These are phyloP conservation scores for Trichaptum fuscoviolaceum DNA, from an alignment of 768 basidiomycete genomes.

Conservation along the genomic window DNA sequence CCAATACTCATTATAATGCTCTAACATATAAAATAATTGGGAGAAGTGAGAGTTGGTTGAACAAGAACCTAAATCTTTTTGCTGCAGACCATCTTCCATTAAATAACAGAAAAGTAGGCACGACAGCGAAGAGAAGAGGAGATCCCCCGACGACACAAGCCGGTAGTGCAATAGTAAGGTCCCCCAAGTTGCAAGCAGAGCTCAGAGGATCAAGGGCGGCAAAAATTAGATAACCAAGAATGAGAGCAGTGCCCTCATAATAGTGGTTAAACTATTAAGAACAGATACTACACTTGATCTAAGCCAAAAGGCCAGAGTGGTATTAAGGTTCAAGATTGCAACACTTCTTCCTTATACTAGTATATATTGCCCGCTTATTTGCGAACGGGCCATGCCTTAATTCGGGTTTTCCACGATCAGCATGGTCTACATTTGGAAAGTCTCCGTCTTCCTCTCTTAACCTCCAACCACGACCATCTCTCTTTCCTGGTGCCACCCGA, in stretches of 20 bases:
- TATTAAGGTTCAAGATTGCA: slow-evolving; percentile 15
- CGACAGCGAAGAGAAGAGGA: background rate
- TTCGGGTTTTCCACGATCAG: no score
- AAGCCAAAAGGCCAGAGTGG: slow-evolving; percentile 43
- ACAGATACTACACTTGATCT: slow-evolving; percentile 50
- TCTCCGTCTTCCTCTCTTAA: no score
- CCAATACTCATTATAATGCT: no score
- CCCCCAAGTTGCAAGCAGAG: slow-evolving; percentile 11
- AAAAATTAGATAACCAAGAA: slow-evolving; percentile 9
- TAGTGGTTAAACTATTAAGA: slow-evolving; percentile 34
- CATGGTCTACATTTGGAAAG: no score
- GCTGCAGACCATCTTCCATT: slow-evolving; percentile 3
- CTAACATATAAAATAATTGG: no score
- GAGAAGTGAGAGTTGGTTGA: no score
- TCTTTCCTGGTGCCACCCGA: no score
- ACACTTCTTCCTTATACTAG: no score
- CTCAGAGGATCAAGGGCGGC: slow-evolving; percentile 7
- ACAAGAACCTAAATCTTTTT: background rate
- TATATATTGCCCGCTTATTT: no score
- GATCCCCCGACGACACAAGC: slow-evolving; percentile 5
- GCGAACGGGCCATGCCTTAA: no score
- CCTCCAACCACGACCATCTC: no score
- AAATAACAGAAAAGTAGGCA: background rate
- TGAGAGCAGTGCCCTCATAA: slow-evolving; percentile 23
- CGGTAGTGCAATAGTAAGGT: slow-evolving; percentile 9